A percentile compares a stretch with the other conserved stretches of the same genome.
Conservation (phyloP, 495 filamentous ascomycete species). For the Penicillium herquei region DNA sequence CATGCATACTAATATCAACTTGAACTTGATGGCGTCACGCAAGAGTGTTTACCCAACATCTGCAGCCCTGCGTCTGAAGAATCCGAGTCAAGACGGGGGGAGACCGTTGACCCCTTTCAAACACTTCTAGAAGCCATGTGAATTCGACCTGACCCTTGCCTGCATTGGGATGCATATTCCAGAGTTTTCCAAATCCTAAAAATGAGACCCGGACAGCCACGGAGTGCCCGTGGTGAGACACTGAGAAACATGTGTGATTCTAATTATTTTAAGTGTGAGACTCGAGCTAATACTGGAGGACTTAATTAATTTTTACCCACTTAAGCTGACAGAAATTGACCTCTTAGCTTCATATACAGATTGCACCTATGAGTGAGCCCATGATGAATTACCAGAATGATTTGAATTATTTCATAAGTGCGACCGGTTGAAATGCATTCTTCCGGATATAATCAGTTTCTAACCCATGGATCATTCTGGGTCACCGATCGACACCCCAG, state of each 20-base stretch:
- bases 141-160: not conserved
- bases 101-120: not conserved
- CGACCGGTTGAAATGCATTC: too few relatives aligned
- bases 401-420: too few relatives aligned
- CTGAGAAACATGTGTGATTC: not conserved
- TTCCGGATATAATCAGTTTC: not conserved
- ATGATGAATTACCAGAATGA: too few relatives aligned
- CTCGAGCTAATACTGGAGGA: too few relatives aligned
- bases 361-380: too few relatives aligned
- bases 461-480: not conserved
- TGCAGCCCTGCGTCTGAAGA: not conserved
- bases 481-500: conserved; percentile 1
- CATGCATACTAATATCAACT: too few relatives aligned
- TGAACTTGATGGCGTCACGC: not conserved
- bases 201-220: not conserved
- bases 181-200: not conserved
- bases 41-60: not conserved
- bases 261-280: too few relatives aligned
- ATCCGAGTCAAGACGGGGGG: not conserved
- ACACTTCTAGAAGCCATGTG: not conserved
- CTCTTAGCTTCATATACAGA: too few relatives aligned
- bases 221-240: not conserved
- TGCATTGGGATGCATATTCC: not conserved
- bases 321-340: too few relatives aligned
- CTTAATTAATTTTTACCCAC: too few relatives aligned